Evolutionary conservation across 805 yeast species (phyloP).

Genomic region (Pichia manshurica): DNA sequence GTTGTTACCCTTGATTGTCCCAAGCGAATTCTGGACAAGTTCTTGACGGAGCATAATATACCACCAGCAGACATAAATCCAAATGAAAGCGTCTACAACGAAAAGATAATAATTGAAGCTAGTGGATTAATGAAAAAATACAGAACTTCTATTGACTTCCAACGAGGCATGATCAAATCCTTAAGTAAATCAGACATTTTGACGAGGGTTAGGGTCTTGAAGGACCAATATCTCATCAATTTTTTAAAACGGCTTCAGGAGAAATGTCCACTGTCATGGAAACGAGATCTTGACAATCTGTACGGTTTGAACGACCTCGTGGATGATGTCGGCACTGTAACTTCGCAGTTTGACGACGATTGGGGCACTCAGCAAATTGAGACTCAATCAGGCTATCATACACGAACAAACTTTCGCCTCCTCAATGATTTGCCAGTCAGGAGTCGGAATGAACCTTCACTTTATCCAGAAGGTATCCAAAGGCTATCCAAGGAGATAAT

Average conservation of each 20-base stretch:
- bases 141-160: conserved; percentile 19
- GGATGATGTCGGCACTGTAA: conserved; percentile 1
- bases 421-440: conserved; percentile 2
- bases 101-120: conserved; percentile 19
- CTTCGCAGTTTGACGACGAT: conserved; percentile 1
- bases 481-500: neutral
- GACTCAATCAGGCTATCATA: neutral
- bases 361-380: neutral
- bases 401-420: conserved; percentile 1
- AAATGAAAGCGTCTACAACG: conserved; percentile 14
- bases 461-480: neutral
- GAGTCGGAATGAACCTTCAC: neutral
- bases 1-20: conserved; percentile 16
- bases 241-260: conserved; percentile 18
- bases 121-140: conserved; percentile 17
- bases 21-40: conserved; percentile 8
- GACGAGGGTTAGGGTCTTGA: conserved; percentile 5
- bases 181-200: conserved; percentile 14
- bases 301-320: conserved; percentile 12
- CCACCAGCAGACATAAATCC: conserved; percentile 15
- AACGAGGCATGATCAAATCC: conserved; percentile 10
- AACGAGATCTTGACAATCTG: conserved; percentile 10
- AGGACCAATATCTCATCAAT: conserved; percentile 13
- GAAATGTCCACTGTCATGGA: conserved; percentile 15
- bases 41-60: neutral